Conservation (phyloP, 164 flowering plant genomes). For the Stephania yunnanensis region DNA sequence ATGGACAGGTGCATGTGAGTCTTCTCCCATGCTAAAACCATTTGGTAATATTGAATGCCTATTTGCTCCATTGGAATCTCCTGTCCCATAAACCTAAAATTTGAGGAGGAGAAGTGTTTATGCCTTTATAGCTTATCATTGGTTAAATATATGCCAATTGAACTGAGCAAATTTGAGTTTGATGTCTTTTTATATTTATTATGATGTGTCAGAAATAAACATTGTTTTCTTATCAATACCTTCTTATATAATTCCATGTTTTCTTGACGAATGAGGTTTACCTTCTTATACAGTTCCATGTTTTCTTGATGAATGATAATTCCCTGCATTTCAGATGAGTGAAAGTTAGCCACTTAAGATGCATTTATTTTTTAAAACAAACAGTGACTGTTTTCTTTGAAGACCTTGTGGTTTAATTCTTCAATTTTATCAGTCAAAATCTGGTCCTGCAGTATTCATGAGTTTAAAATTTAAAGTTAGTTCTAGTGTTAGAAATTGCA, state of each 20-base stretch:
- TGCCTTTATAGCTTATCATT: neutral
- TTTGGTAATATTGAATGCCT: constrained; percentile 24
- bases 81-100: constrained; percentile 55
- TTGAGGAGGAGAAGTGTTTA: constrained; percentile 14
- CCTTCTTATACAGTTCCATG: constrained; percentile 69
- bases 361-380: neutral
- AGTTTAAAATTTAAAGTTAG: neutral
- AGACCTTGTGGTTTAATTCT: constrained; percentile 73
- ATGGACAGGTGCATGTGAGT: constrained; percentile 38
- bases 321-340: constrained; percentile 43
- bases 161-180: neutral
- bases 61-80: constrained; percentile 37
- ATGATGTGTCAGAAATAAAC: neutral
- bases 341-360: constrained; percentile 17
- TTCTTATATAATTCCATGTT: constrained; percentile 49
- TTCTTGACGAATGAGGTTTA: constrained; percentile 52
- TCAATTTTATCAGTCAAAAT: constrained; percentile 64
- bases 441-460: constrained; percentile 53
- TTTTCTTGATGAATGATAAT: constrained; percentile 71
- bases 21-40: constrained; percentile 35
- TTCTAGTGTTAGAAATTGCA: neutral
- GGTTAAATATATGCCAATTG: neutral
- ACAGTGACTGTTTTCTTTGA: constrained; percentile 1
- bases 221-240: constrained; percentile 30
- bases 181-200: constrained; percentile 3